These are phyloP conservation scores for Microcera coccophila DNA, from an alignment of 2,329 filamentous ascomycete genomes.

Conservation along the genomic window DNA sequence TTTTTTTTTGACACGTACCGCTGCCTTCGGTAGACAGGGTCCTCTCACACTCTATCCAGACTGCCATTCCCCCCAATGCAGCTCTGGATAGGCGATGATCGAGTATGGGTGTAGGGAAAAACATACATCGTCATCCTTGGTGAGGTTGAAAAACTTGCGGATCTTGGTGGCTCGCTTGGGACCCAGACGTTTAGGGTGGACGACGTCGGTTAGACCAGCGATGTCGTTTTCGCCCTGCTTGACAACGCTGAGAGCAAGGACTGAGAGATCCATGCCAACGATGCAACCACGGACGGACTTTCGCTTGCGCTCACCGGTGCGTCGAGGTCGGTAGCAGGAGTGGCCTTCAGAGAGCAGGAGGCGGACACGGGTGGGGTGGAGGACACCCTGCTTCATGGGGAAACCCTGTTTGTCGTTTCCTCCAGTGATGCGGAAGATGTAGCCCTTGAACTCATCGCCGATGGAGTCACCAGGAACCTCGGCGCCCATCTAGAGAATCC, in stretches of 20 bases:
- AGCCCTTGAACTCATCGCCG: slow-evolving; percentile 99
- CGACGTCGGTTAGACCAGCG: slow-evolving; percentile 93
- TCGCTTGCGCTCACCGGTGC: slow-evolving; percentile 97
- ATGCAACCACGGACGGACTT: slow-evolving; percentile 99
- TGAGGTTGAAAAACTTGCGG: slow-evolving; percentile 98
- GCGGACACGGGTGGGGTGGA: slow-evolving; percentile 97
- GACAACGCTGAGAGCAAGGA: slow-evolving; percentile 90
- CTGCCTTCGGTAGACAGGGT: slow-evolving; percentile 21
- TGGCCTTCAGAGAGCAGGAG: slow-evolving; percentile 94
- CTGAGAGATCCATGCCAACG: slow-evolving; percentile 90
- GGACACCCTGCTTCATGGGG: slow-evolving; percentile 99
- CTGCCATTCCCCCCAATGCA: slow-evolving; percentile 47
- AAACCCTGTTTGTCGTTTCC: slow-evolving; percentile 99
- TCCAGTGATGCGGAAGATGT: slow-evolving; percentile 98
- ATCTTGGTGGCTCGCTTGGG: slow-evolving; percentile 99
- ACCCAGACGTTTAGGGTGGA: slow-evolving; percentile 98
- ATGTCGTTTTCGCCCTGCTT: slow-evolving; percentile 97
- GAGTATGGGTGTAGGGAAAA: slow-evolving; percentile 49
- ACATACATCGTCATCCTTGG: slow-evolving; percentile 99
- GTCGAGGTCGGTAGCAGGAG: slow-evolving; percentile 98
- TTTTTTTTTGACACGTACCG: slow-evolving; percentile 24
- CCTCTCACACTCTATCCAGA: slow-evolving; percentile 59
- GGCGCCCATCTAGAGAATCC: slow-evolving; percentile 65
- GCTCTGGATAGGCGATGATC: slow-evolving; percentile 68
- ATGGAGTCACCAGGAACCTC: slow-evolving; percentile 92